phyloP scores from a whole-genome alignment of 192 early-diverging fungal genomes.

The Chytriomyces sp. region DNA sequence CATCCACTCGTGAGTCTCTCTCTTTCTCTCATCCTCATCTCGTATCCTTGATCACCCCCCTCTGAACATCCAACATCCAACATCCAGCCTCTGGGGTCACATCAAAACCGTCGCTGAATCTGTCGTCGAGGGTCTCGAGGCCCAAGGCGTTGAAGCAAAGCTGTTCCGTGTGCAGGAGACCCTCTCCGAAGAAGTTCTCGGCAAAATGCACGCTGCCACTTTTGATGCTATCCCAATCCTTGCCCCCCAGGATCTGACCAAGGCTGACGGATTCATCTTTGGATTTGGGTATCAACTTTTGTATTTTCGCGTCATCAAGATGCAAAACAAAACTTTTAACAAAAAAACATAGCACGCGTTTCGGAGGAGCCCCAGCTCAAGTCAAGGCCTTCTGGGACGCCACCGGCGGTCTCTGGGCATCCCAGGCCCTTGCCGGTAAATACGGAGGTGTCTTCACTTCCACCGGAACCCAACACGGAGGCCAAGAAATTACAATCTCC shows the following conservation, averaged over 20 bases:
- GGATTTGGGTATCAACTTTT: conserved; percentile 56
- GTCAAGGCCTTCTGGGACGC: conserved; percentile 74
- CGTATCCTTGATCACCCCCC: too few relatives aligned
- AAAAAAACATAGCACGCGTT: conserved; percentile 51
- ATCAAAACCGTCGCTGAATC: conserved; percentile 69
- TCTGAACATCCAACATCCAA: too few relatives aligned
- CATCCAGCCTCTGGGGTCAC: conserved; percentile 57
- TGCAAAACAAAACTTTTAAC: not conserved
- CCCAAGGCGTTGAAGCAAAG: conserved; percentile 58
- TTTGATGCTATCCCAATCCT: conserved; percentile 62
- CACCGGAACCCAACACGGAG: conserved; percentile 77
- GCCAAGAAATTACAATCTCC: conserved; percentile 76
- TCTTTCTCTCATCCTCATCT: not conserved
- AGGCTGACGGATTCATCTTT: conserved; percentile 73
- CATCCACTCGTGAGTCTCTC: conserved; percentile 60
- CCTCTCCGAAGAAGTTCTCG: conserved; percentile 66
- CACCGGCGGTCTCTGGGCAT: conserved; percentile 63
- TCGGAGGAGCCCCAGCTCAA: conserved; percentile 76
- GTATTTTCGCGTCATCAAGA: not conserved
- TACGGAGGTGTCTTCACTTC: conserved; percentile 76
- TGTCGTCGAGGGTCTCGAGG: conserved; percentile 68
- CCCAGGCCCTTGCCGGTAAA: conserved; percentile 69
- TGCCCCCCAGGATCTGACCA: conserved; percentile 55
- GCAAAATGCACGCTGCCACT: conserved; percentile 67
- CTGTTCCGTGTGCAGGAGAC: conserved; percentile 69